phyloP scores from a whole-genome alignment of 1,284 basidiomycete species.

The Trichosporon asahii region DNA sequence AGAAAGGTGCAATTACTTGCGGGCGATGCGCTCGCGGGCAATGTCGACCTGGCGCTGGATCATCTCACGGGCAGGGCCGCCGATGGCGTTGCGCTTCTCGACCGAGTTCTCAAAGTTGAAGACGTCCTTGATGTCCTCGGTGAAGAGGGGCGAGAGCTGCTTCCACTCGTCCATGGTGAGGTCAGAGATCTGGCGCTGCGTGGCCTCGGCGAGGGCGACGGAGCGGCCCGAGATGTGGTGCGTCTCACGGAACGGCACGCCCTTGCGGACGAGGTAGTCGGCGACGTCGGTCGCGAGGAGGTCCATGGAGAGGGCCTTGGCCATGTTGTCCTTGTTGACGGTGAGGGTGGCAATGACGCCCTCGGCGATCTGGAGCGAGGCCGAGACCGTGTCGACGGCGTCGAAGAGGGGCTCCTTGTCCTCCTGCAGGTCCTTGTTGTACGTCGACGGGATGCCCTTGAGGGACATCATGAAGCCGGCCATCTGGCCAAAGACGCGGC shows the following conservation, averaged over 20 bases:
- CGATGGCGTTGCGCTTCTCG: slow-evolving; percentile 88
- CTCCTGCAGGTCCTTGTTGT: slow-evolving; percentile 99
- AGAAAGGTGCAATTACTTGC: not conserved
- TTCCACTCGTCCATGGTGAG: slow-evolving; percentile 77
- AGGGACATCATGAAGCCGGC: slow-evolving; percentile 97
- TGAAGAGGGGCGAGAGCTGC: slow-evolving; percentile 70
- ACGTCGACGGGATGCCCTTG: slow-evolving; percentile 95
- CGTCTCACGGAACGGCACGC: slow-evolving; percentile 96
- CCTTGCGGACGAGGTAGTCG: slow-evolving; percentile 96
- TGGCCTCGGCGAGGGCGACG: slow-evolving; percentile 86
- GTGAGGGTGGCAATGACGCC: slow-evolving; percentile 88
- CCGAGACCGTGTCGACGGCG: slow-evolving; percentile 82
- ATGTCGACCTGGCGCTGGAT: slow-evolving; percentile 78
- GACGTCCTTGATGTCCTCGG: slow-evolving; percentile 72
- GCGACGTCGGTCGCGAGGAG: slow-evolving; percentile 96
- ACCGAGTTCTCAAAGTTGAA: slow-evolving; percentile 94
- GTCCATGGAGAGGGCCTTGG: slow-evolving; percentile 85
- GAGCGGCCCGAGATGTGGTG: slow-evolving; percentile 96
- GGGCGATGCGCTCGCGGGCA: slow-evolving; percentile 58
- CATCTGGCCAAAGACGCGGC: slow-evolving; percentile 93
- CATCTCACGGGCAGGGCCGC: slow-evolving; percentile 81
- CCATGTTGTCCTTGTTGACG: slow-evolving; percentile 86
- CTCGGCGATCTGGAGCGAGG: slow-evolving; percentile 86
- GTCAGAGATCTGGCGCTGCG: slow-evolving; percentile 73
- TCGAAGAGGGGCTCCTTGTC: slow-evolving; percentile 98